These are phyloP conservation scores for Fraxinus albicans DNA, from an alignment of 305 asterid species.

Conservation along the genomic window DNA sequence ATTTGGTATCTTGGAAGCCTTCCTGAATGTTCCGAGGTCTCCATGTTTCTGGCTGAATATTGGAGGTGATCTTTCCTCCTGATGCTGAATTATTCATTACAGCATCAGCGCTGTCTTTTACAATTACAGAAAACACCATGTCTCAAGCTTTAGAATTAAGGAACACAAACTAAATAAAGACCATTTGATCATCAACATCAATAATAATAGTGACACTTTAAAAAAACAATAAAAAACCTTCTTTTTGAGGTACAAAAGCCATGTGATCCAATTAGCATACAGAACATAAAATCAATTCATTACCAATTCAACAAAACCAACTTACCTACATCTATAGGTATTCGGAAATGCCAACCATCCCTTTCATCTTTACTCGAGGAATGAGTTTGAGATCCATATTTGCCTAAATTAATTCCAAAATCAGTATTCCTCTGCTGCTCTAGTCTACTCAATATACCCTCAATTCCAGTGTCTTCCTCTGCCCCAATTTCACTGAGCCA, in stretches of 20 bases:
- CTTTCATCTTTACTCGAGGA: constrained; percentile 35
- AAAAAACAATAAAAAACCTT: too few species aligned
- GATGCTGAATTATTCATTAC: constrained; percentile 22
- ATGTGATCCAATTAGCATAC: not conserved
- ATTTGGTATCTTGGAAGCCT: constrained; percentile 43
- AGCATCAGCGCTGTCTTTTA: constrained; percentile 49
- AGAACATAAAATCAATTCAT: not conserved
- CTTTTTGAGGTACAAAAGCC: not conserved
- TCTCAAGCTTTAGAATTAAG: constrained; percentile 33
- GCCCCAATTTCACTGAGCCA: constrained; percentile 53
- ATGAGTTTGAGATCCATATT: constrained; percentile 32
- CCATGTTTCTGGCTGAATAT: constrained; percentile 61
- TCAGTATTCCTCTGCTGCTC: constrained; percentile 70
- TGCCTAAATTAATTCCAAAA: constrained; percentile 45
- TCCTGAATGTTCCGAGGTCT: constrained; percentile 67
- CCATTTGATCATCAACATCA: not conserved
- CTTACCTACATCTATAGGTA: constrained; percentile 43
- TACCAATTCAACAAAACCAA: constrained; percentile 15
- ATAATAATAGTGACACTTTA: not conserved
- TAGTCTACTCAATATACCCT: constrained; percentile 75
- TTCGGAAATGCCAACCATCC: constrained; percentile 26
- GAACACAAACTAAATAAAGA: not conserved
- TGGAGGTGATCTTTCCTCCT: constrained; percentile 32
- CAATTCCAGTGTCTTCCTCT: constrained; percentile 56
- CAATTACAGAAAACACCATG: constrained; percentile 34